These are phyloP conservation scores for Metrosideros polymorpha DNA, from an alignment of 441 rosid genomes.

Conservation along the genomic window DNA sequence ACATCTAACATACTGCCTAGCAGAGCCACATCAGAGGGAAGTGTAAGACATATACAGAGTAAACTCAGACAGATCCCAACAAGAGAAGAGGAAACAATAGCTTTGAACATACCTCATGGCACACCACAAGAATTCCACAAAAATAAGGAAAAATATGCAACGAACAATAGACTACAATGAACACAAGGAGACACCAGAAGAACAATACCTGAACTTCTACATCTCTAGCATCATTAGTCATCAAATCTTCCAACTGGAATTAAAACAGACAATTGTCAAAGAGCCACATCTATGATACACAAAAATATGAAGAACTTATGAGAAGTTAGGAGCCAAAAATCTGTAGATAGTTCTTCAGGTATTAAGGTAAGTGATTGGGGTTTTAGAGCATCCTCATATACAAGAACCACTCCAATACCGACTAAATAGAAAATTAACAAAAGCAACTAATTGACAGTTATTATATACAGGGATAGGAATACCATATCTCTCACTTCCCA, in stretches of 20 bases:
- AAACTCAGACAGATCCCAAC: not conserved
- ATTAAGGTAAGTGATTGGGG: not conserved
- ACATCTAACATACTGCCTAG: not conserved
- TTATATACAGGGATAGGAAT: not conserved
- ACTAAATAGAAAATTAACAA: not conserved
- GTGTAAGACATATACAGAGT: not conserved
- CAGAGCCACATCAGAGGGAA: not conserved
- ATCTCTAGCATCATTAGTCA: slow-evolving; percentile 60
- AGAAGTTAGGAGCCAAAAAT: not conserved
- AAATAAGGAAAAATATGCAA: not conserved
- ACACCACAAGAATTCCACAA: not conserved
- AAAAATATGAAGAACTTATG: not conserved
- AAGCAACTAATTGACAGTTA: not conserved
- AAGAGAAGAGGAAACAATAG: not conserved
- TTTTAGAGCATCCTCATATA: slow-evolving; percentile 1
- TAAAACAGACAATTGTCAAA: slow-evolving; percentile 7
- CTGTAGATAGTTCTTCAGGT: not conserved
- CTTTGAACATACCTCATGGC: not conserved
- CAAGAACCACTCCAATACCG: not conserved
- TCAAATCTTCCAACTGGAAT: slow-evolving; percentile 79
- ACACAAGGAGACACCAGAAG: not conserved
- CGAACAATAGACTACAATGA: not conserved
- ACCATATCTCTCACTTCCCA: not conserved
- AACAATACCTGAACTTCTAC: slow-evolving; percentile 77
- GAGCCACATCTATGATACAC: not conserved